Conservation (phyloP, 192 early-diverging fungal species). For the Bifiguratus adelaidae region DNA sequence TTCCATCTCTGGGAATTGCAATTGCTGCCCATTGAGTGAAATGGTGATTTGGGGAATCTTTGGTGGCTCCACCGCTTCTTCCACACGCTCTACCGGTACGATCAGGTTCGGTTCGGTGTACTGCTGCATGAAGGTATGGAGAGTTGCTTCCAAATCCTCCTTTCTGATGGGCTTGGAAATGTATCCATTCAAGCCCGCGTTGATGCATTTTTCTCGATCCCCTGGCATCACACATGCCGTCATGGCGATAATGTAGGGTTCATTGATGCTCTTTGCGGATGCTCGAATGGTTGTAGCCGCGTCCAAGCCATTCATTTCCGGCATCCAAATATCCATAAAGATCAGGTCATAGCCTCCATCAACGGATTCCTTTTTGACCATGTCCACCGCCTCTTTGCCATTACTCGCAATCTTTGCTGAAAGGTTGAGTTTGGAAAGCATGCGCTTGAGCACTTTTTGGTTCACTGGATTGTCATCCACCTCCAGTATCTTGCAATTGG, state of each 20-base stretch:
- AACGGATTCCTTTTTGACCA: slow-evolving; percentile 17
- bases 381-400: slow-evolving; percentile 32
- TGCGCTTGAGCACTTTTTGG: slow-evolving; percentile 40
- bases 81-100: too few species aligned
- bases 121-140: slow-evolving; percentile 16
- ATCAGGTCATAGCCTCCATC: background rate
- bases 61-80: too few species aligned
- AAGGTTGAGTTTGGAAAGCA: too few species aligned
- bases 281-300: slow-evolving; percentile 10
- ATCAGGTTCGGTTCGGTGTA: too few species aligned
- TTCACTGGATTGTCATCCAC: slow-evolving; percentile 33
- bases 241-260: slow-evolving; percentile 36
- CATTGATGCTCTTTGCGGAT: background rate
- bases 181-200: slow-evolving; percentile 45
- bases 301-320: slow-evolving; percentile 27
- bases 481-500: too few species aligned
- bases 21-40: too few species aligned
- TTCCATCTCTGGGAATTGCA: too few species aligned
- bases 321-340: slow-evolving; percentile 26
- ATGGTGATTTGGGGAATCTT: too few species aligned
- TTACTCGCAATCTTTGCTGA: slow-evolving; percentile 34
- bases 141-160: slow-evolving; percentile 30
- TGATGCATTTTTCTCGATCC: slow-evolving; percentile 38
- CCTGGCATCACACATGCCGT: slow-evolving; percentile 38
- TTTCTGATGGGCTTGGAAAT: slow-evolving; percentile 40